Base-by-base conservation (phyloP, 257 asterid genomes). In the Cordia subcordata region DNA sequence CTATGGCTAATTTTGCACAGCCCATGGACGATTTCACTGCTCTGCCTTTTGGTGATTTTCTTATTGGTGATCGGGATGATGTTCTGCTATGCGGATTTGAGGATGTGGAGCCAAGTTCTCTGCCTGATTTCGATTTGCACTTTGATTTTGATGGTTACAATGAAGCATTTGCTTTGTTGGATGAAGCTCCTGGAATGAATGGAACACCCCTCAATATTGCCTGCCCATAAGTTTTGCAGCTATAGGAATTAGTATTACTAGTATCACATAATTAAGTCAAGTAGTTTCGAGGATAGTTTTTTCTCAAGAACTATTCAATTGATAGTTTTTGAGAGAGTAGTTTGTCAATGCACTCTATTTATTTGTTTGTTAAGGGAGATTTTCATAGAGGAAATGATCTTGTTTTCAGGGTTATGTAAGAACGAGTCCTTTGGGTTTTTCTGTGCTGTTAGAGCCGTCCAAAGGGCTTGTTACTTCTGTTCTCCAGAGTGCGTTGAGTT, bases 171-270 rank as follows among this genome's bases (percentile, higher is more conserved):
- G 53, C 76, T 52, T 90, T 89, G 91, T 75, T 85, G 80, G 85
- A 85, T 19, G 95, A 85, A 1, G 62, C 64, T 23, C 73, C 77
- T 3, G 8, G 52, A 69, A 73, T 81, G 82, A 73, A 71, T 49
- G 73, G 60, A 37, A 49, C 83, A 18, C 65, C 92, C 72, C 85
- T 84, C 69, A 74, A 86, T 62, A 82, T 81, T 21, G 85, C 86
- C 37, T 92, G 96, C 96, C 96, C 77, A 54, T 88, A 75, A 88
- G 81, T 86, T 88, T 92, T 92, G 95, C 88, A 87, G 57, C 38
- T 53, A 49, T 19, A 49, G 54, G 9, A 49, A 17, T 49, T 49
- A 49, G 23, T 16, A 49, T 16, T 45, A n/a, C 10, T 20, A 53
- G n/a, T 50, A n/a, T 50, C 17, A 12, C 13, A 61, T 68, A 22